phyloP scores from a whole-genome alignment of 495 filamentous ascomycete genomes.

The Bathelium albidoporum region DNA sequence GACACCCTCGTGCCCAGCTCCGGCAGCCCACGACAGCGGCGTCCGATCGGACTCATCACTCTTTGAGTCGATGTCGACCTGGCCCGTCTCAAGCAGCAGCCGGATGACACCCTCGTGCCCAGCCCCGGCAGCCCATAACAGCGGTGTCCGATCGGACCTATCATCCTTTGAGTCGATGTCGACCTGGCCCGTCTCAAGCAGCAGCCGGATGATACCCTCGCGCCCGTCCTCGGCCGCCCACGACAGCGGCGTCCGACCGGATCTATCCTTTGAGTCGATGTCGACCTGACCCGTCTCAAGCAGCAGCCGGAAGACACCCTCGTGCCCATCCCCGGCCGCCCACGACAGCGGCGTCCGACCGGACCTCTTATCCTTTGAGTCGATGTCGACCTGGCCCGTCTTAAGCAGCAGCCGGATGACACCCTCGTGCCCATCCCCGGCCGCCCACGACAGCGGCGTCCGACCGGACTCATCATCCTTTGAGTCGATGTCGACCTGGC shows the following conservation, averaged over 20 bases:
- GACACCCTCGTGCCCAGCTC: neutral
- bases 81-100: conserved; percentile 13
- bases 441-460: conserved; percentile 6
- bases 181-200: neutral
- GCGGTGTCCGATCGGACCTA: neutral
- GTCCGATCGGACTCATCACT: neutral
- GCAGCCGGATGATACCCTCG: conserved; percentile 3
- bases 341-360: conserved; percentile 20
- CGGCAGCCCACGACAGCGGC: neutral
- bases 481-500: neutral
- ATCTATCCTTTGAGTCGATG: neutral
- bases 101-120: conserved; percentile 18
- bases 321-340: conserved; percentile 24
- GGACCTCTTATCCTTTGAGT: neutral
- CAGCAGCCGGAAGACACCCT: conserved; percentile 19
- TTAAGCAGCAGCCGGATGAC: conserved; percentile 18
- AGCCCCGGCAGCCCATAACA: neutral
- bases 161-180: neutral
- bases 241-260: conserved; percentile 6
- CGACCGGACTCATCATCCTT: neutral
- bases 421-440: conserved; percentile 13
- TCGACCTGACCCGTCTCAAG: conserved; percentile 12
- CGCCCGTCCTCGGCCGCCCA: conserved; percentile 2
- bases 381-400: conserved; percentile 2
- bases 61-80: neutral